Evolutionary conservation across 2,329 filamentous ascomycete genomes (phyloP).

Genomic region (Colletotrichum sp.): DNA sequence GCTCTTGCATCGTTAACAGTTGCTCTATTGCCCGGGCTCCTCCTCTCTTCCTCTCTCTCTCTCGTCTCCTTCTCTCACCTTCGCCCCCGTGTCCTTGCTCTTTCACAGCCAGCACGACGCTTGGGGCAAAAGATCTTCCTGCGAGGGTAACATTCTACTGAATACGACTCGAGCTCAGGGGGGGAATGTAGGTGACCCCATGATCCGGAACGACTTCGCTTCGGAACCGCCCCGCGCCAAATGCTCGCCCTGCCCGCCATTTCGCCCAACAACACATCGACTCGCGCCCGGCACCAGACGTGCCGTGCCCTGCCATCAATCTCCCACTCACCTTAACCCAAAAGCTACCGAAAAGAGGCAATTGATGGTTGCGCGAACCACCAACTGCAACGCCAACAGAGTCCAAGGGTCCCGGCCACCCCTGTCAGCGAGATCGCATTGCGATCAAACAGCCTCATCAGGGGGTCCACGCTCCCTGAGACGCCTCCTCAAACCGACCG

Average conservation of each 20-base stretch:
- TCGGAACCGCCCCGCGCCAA: background rate
- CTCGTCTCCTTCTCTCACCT: background rate
- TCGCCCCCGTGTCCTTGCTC: background rate
- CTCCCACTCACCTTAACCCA: background rate
- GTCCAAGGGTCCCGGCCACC: background rate
- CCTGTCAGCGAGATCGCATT: background rate
- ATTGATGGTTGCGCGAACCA: background rate
- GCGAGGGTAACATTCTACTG: background rate
- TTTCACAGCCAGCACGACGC: background rate
- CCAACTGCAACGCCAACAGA: background rate
- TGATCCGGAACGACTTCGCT: background rate
- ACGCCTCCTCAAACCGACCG: constrained; percentile 15
- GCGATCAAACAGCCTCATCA: constrained; percentile 18
- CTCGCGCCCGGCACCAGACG: background rate
- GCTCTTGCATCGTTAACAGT: background rate
- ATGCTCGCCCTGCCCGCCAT: no score
- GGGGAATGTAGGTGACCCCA: background rate
- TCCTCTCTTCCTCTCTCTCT: background rate
- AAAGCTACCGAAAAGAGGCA: background rate
- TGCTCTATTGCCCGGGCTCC: background rate
- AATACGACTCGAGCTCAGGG: background rate
- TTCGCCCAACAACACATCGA: background rate
- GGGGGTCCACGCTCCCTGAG: constrained; percentile 13
- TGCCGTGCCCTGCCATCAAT: background rate
- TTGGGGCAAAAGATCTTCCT: background rate